Conservation (phyloP, 1,284 basidiomycete species). For the Xanthoconium separans region DNA sequence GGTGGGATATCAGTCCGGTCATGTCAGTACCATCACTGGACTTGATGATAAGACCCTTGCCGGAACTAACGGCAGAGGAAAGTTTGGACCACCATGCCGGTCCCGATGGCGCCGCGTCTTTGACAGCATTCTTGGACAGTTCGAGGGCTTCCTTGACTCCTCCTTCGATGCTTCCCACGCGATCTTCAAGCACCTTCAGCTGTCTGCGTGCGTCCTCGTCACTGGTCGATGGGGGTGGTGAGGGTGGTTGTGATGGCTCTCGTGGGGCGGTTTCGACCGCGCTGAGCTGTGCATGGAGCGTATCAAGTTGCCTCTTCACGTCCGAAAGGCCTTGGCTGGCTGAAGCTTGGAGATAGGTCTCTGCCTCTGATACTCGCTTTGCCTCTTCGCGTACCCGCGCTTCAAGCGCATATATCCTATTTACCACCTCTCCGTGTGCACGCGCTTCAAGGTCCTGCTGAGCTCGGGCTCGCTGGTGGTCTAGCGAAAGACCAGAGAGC, state of each 20-base stretch:
- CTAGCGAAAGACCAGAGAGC: conserved; percentile 54
- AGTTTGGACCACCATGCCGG: conserved; percentile 50
- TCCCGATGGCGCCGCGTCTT: conserved; percentile 33
- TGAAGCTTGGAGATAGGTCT: conserved; percentile 46
- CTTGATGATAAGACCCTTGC: conserved; percentile 63
- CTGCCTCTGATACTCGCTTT: conserved; percentile 51
- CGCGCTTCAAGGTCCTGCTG: conserved; percentile 52
- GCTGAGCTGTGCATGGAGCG: conserved; percentile 48
- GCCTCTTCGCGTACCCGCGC: conserved; percentile 54
- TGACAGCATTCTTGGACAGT: conserved; percentile 50
- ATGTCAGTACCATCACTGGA: conserved; percentile 76
- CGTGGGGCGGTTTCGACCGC: conserved; percentile 44
- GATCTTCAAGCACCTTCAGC: conserved; percentile 58
- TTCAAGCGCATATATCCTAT: conserved; percentile 55
- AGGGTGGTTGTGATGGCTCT: conserved; percentile 8
- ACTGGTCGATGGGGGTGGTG: conserved; percentile 22
- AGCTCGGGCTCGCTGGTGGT: conserved; percentile 48
- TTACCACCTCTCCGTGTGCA: conserved; percentile 49
- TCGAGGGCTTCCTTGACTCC: conserved; percentile 72
- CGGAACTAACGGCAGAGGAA: conserved; percentile 38
- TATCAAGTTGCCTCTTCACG: conserved; percentile 57
- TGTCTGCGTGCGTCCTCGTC: conserved; percentile 59
- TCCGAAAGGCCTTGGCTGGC: conserved; percentile 47
- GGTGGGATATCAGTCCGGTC: conserved; percentile 62
- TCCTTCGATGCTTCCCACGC: conserved; percentile 64